These are phyloP conservation scores for Leccinum fibrillosum DNA, from an alignment of 768 basidiomycete genomes.

Conservation along the genomic window DNA sequence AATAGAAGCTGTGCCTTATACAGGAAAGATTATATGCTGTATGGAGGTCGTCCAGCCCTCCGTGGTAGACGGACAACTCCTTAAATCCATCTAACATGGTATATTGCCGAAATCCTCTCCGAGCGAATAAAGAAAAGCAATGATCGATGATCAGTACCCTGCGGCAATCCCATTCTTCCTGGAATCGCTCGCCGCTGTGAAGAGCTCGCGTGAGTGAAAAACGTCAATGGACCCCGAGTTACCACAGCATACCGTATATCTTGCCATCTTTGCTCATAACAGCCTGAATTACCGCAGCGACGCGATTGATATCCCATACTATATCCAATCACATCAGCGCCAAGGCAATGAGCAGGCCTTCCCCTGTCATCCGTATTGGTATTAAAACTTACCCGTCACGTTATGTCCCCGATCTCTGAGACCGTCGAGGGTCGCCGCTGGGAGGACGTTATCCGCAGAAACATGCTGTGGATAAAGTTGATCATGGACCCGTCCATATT, in stretches of 20 bases:
- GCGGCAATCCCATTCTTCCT: conserved; percentile 91
- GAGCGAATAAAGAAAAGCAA: background rate
- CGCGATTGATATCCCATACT: conserved; percentile 68
- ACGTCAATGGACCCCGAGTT: background rate
- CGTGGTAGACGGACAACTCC: background rate
- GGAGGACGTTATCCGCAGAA: conserved; percentile 63
- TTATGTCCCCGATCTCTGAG: conserved; percentile 68
- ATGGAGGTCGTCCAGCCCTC: background rate
- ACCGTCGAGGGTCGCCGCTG: conserved; percentile 49
- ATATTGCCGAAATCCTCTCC: background rate
- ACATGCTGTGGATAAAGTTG: conserved; percentile 71
- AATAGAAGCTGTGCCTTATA: background rate
- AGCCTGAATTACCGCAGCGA: conserved; percentile 74
- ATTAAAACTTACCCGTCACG: conserved; percentile 48
- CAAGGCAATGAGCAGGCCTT: background rate
- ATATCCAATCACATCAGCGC: conserved; percentile 1
- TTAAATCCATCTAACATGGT: background rate
- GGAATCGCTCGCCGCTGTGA: conserved; percentile 80
- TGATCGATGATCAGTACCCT: conserved; percentile 60
- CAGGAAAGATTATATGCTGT: background rate
- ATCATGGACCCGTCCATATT: conserved; percentile 79
- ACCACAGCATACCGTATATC: conserved; percentile 56
- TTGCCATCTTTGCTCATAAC: conserved; percentile 48
- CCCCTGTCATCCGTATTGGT: background rate
- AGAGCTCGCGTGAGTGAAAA: background rate